A percentile compares a stretch with the other conserved stretches of the same genome.
These are phyloP conservation scores for Craterostigma plantagineum DNA, from an alignment of 257 asterid genomes.

Conservation along the genomic window DNA sequence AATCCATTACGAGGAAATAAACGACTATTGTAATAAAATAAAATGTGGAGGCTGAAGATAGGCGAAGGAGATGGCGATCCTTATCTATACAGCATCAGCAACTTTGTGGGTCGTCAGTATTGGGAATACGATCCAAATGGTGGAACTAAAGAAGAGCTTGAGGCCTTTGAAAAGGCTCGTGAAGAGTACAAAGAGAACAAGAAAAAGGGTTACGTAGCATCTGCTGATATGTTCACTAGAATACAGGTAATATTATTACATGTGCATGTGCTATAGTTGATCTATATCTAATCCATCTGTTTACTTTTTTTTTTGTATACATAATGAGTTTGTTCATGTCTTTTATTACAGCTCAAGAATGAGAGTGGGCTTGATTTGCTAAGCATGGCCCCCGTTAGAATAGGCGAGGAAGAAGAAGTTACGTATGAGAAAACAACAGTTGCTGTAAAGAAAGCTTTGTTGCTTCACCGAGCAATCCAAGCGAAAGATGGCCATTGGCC, in stretches of 20 bases:
- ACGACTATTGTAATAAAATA: too few relatives aligned
- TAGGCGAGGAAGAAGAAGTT: conserved; percentile 26
- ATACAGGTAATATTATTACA: conserved; percentile 24
- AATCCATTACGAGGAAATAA: too few relatives aligned
- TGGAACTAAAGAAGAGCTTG: conserved; percentile 23
- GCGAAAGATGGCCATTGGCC: conserved; percentile 80
- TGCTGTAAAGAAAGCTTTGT: conserved; percentile 41
- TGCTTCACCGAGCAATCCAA: conserved; percentile 43
- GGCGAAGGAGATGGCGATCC: conserved; percentile 36
- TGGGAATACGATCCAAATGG: conserved; percentile 38
- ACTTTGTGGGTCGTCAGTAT: conserved; percentile 31
- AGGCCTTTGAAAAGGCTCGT: conserved; percentile 23
- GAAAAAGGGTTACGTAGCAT: conserved; percentile 24
- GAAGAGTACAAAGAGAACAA: conserved; percentile 13
- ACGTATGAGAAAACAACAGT: conserved; percentile 26
- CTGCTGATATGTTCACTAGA: conserved; percentile 35
- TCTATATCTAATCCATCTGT: too few relatives aligned
- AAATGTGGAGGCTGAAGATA: conserved; percentile 52
- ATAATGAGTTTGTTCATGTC: too few relatives aligned
- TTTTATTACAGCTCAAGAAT: conserved; percentile 21
- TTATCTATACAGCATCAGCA: conserved; percentile 35
- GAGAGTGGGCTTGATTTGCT: conserved; percentile 38
- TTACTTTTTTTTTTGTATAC: too few relatives aligned
- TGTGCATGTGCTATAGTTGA: too few relatives aligned
- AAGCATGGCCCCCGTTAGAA: conserved; percentile 26